Evolutionary conservation across 139 green algal genomes (phyloP), one percentile per base, ranked within the genome.

Genomic region (Closterium sp.): DNA sequence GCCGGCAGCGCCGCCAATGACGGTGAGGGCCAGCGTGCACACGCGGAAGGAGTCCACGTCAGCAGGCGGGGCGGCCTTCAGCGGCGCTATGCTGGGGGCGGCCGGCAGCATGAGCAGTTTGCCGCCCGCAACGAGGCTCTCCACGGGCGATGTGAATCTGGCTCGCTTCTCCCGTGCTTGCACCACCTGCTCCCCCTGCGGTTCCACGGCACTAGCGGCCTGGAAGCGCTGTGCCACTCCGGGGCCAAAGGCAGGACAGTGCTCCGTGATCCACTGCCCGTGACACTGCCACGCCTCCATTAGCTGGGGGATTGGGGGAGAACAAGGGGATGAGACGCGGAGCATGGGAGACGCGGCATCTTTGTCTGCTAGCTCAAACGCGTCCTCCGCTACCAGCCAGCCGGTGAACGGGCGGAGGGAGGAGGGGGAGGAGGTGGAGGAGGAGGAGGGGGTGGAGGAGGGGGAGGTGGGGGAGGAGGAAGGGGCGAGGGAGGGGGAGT

Each of bases 221-320:
- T 96, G 73, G 89, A 99, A 98, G n/a, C 97, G 96, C 84, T 98
- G 96, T 34, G 95, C 94, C 24, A 97, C 95, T 31, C 96, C 97
- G 0, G 97, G 96, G 19, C 97, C 97, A 95, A 99, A 97, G 7
- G 91, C 9, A 0, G 97, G 97, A 31, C 96, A 38, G 29, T 96
- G 13, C 1, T 85, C 11, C 0, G 32, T 89, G 2, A 99, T 94
- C 97, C 97, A 99, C 0, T 88, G 94, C 22, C 97, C 96, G 91
- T 98, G 96, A 24, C 91, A 90, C 42, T 95, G 42, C 97, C 97
- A 99, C 5, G 97, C 92, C 94, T 99, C 97, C 7, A n/a, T 85
- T 2, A 91, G 5, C 91, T 91, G 91, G 17, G 62, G 62, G 62
- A 24, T 50, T 50, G 38, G 38, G 38, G 38, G 38, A 13, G 38